Evolutionary conservation across 164 flowering plant species (phyloP), one percentile per base, ranked within the genome.

Genomic region (Kingdonia uniflora): DNA sequence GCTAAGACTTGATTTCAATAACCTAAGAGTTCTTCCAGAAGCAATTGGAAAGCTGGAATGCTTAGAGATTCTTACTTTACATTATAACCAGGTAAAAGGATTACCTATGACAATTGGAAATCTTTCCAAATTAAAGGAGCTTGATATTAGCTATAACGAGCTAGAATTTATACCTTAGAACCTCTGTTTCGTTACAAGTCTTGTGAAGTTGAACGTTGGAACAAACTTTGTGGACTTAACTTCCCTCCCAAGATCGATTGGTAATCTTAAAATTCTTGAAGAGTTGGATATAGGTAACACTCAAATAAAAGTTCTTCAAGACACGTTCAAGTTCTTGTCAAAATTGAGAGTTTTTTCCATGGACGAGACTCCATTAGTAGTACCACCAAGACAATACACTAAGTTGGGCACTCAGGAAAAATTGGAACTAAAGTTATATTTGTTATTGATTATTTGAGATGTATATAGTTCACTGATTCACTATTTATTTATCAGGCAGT

Each of bases 81-180:
- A 78, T 52, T 81, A 81, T 50, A 84, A 81, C 64, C 70, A 79
- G 61, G 60, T 81, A 15, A 73, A 66, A 58, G 59, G 75, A 49
- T 67, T 80, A 55, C 87, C 89, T 8, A 70, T 85, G n/a, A 79
- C 95, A 39, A 73, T 77, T 56, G 81, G 79, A 10, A 69, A 74
- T 60, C 85, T 80, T 39, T 51, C 68, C 41, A 67, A 68, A 17
- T 54, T 82, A 58, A 77, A 62, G 58, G 89, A 82, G 53, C 79
- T 85, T 22, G 83, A 82, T 64, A 73, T 73, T 1, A 77, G 87
- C 69, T 85, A 82, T 66, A 85, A 85, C 45, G 89, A 80, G 33
- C 68, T 85, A 3, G 87, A 77, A 20, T 54, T 49, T 3, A 59
- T 85, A 26, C 85, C 89, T 2, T 89, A 82, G 63, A 77, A 47